Evolutionary conservation across 1,284 basidiomycete genomes (phyloP).

Genomic region (Athelia sp.): DNA sequence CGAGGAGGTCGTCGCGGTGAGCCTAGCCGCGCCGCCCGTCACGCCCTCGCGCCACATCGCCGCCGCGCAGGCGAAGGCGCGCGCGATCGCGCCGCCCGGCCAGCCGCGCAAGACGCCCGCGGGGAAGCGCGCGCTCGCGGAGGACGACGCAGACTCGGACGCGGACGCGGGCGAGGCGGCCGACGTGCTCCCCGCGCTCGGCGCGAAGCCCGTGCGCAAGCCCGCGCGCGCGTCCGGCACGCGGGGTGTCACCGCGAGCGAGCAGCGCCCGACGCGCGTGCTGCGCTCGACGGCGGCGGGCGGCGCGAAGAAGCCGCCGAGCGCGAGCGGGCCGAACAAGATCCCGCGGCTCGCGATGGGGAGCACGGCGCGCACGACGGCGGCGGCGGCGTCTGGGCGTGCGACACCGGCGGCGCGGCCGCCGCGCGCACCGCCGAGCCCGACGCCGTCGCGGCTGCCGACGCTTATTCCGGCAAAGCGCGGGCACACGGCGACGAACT

Average conservation of each 20-base stretch:
- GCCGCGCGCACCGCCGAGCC: constrained; percentile 36
- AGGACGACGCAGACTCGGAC: constrained; percentile 46
- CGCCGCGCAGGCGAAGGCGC: constrained; percentile 60
- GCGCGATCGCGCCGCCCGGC: constrained; percentile 67
- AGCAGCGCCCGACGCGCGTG: constrained; percentile 66
- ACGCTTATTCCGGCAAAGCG: constrained; percentile 58
- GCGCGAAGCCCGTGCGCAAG: constrained; percentile 39
- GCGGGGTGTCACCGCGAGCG: constrained; percentile 51
- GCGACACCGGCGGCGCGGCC: constrained; percentile 35
- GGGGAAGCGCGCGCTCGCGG: constrained; percentile 65
- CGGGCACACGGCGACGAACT: constrained; percentile 40
- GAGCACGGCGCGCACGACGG: constrained; percentile 34
- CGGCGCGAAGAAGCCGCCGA: constrained; percentile 35
- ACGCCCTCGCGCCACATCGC: constrained; percentile 66
- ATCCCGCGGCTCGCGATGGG: constrained; percentile 65
- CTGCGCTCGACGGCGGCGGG: constrained; percentile 64
- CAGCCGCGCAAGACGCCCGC: constrained; percentile 84
- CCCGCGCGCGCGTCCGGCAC: constrained; percentile 33
- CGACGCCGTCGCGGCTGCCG: constrained; percentile 69
- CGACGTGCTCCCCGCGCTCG: constrained; percentile 61
- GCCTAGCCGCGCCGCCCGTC: constrained; percentile 55
- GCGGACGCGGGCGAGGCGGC: constrained; percentile 52
- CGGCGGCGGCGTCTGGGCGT: constrained; percentile 32
- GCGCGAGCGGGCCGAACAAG: constrained; percentile 54
- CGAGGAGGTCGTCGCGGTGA: constrained; percentile 27